These are phyloP conservation scores for Aspergillus sp. DNA, from an alignment of 2,329 filamentous ascomycete species.

Conservation along the genomic window DNA sequence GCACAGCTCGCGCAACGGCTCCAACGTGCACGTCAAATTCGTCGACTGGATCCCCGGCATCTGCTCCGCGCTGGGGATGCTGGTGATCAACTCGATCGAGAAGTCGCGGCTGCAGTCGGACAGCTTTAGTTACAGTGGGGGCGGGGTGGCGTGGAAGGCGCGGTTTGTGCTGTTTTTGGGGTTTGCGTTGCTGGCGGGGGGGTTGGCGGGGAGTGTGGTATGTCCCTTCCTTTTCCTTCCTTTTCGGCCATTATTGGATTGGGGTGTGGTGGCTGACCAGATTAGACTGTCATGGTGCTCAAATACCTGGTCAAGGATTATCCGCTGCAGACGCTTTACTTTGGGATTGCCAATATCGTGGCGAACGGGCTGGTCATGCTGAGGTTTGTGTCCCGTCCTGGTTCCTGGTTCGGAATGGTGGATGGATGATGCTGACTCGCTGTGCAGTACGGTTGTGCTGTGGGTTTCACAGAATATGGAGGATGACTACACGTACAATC, in stretches of 20 bases:
- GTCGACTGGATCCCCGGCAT: slow-evolving; percentile 65
- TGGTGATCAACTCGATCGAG: slow-evolving; percentile 64
- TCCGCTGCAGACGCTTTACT: slow-evolving; percentile 53
- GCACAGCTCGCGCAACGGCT: slow-evolving; percentile 52
- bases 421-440: slow-evolving; percentile 17
- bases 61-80: slow-evolving; percentile 60
- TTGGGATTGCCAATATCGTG: slow-evolving; percentile 58
- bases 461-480: slow-evolving; percentile 67
- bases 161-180: slow-evolving; percentile 59
- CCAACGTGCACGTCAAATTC: slow-evolving; percentile 56
- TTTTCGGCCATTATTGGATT: too few relatives aligned
- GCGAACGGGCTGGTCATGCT: slow-evolving; percentile 58
- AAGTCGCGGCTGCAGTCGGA: slow-evolving; percentile 57
- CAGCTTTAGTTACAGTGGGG: slow-evolving; percentile 55
- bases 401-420: background rate
- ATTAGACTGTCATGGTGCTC: slow-evolving; percentile 53
- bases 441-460: slow-evolving; percentile 51
- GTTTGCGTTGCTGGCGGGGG: slow-evolving; percentile 60
- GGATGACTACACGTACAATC: slow-evolving; percentile 62
- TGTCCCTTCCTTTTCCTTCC: slow-evolving; percentile 15
- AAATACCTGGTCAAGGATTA: slow-evolving; percentile 57
- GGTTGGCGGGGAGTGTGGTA: slow-evolving; percentile 56
- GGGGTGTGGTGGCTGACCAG: slow-evolving; percentile 9
- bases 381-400: slow-evolving; percentile 37
- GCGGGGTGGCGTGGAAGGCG: slow-evolving; percentile 62